A percentile compares a stretch with the other conserved stretches of the same genome.
These are phyloP conservation scores for Leccinum truebloodii DNA, from an alignment of 768 basidiomycete genomes.

Conservation along the genomic window DNA sequence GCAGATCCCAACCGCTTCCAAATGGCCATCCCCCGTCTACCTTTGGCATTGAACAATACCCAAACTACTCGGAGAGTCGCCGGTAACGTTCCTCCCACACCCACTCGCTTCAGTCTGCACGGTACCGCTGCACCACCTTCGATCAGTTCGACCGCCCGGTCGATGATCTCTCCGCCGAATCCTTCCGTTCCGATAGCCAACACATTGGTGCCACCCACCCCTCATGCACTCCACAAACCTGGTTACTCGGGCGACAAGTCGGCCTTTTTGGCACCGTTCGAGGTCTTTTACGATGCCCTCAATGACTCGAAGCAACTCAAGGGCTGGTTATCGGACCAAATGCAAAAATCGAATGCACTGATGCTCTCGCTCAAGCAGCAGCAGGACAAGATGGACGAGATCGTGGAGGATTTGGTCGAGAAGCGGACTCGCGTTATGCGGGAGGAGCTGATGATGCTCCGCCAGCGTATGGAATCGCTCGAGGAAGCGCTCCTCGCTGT, in stretches of 20 bases:
- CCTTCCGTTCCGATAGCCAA: conserved; percentile 69
- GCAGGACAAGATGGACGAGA: conserved; percentile 61
- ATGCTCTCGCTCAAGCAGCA: conserved; percentile 55
- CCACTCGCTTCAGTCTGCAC: conserved; percentile 59
- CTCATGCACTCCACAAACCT: conserved; percentile 62
- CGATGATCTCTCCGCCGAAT: conserved; percentile 52
- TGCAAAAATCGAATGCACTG: conserved; percentile 60
- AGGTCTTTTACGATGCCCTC: conserved; percentile 82
- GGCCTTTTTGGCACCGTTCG: conserved; percentile 82
- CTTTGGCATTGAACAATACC: conserved; percentile 44
- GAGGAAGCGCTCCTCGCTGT: conserved; percentile 46
- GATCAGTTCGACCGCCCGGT: conserved; percentile 29
- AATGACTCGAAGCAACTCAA: conserved; percentile 80
- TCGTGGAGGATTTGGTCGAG: conserved; percentile 63
- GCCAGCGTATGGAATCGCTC: conserved; percentile 66
- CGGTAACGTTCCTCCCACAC: conserved; percentile 71
- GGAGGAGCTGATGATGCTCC: conserved; percentile 60
- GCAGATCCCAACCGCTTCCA: conserved; percentile 46
- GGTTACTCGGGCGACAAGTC: conserved; percentile 64
- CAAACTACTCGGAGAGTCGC: conserved; percentile 52
- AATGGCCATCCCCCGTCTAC: conserved; percentile 70
- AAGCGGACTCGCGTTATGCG: conserved; percentile 57
- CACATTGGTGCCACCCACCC: conserved; percentile 66
- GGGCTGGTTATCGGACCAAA: conserved; percentile 71
- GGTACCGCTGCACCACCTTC: conserved; percentile 18